Percentiles rank a stretch among this genome's conserved stretches.
phyloP scores from a whole-genome alignment of 2,329 filamentous ascomycete genomes.

The Fusarium sp. region DNA sequence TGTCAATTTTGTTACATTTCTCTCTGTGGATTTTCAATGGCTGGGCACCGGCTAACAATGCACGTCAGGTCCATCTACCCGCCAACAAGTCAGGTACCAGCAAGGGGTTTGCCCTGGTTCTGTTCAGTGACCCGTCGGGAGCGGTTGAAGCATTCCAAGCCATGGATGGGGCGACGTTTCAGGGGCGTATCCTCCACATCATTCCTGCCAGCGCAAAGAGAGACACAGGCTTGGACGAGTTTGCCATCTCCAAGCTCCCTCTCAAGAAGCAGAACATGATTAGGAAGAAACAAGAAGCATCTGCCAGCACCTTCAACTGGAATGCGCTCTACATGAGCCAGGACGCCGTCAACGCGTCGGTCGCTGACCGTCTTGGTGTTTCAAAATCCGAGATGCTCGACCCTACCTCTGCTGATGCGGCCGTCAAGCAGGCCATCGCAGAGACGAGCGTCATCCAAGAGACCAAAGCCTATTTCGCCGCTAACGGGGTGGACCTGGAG shows the following conservation, averaged over 20 bases:
- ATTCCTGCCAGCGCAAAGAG: slow-evolving; percentile 86
- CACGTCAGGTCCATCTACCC: slow-evolving; percentile 83
- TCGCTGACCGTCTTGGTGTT: slow-evolving; percentile 86
- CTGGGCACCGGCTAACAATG: slow-evolving; percentile 42
- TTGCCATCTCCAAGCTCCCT: slow-evolving; percentile 88
- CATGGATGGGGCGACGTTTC: slow-evolving; percentile 87
- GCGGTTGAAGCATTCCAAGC: slow-evolving; percentile 83
- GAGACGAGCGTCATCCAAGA: slow-evolving; percentile 97
- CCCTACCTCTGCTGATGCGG: slow-evolving; percentile 94
- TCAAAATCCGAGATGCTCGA: slow-evolving; percentile 93
- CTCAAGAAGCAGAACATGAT: slow-evolving; percentile 95
- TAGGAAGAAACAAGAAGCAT: slow-evolving; percentile 83
- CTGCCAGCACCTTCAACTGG: slow-evolving; percentile 89
- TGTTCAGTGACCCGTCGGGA: slow-evolving; percentile 76
- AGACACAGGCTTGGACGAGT: slow-evolving; percentile 86
- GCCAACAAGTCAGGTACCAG: slow-evolving; percentile 76
- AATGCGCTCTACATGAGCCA: slow-evolving; percentile 99
- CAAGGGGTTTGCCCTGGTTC: slow-evolving; percentile 92
- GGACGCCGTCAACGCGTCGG: slow-evolving; percentile 91
- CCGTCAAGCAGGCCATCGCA: slow-evolving; percentile 95
- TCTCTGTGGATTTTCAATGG: slow-evolving; percentile 26
- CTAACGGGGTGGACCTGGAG: slow-evolving; percentile 90
- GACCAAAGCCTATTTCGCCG: slow-evolving; percentile 89
- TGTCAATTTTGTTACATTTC: slow-evolving; percentile 42
- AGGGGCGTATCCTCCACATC: slow-evolving; percentile 91